phyloP scores from a whole-genome alignment of 805 yeast genomes.

The Brettanomyces sp. region DNA sequence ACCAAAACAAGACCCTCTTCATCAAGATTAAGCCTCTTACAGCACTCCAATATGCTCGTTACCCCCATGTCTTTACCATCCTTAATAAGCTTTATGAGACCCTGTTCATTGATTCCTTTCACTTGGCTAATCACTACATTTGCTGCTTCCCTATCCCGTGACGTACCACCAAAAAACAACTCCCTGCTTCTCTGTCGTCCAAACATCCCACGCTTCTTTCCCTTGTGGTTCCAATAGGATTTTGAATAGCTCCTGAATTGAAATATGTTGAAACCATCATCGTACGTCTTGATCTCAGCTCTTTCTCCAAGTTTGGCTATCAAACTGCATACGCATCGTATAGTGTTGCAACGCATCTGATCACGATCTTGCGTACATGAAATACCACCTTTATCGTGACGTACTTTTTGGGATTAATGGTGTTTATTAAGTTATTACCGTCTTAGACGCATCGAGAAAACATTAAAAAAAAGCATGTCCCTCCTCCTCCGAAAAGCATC shows the following conservation, averaged over 20 bases:
- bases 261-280: not conserved
- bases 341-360: too few species aligned
- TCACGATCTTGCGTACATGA: too few species aligned
- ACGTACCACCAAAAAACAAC: conserved; percentile 16
- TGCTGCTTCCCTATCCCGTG: conserved; percentile 20
- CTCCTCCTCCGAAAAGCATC: too few species aligned
- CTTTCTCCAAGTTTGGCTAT: too few species aligned
- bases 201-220: not conserved
- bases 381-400: too few species aligned
- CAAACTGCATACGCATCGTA: too few species aligned
- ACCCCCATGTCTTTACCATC: conserved; percentile 11
- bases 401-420: too few species aligned
- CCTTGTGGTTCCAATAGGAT: not conserved
- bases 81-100: conserved; percentile 13
- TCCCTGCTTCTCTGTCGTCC: conserved; percentile 1
- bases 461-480: too few species aligned
- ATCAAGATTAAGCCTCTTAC: conserved; percentile 12
- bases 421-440: too few species aligned
- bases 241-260: not conserved
- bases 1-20: conserved; percentile 19
- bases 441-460: too few species aligned
- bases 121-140: conserved; percentile 13
- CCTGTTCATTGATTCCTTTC: conserved; percentile 8
- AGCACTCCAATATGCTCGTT: conserved; percentile 5
- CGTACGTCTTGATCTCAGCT: too few species aligned